Conservation (phyloP, 140 eudicot genomes). For the Flaveria floridana region DNA sequence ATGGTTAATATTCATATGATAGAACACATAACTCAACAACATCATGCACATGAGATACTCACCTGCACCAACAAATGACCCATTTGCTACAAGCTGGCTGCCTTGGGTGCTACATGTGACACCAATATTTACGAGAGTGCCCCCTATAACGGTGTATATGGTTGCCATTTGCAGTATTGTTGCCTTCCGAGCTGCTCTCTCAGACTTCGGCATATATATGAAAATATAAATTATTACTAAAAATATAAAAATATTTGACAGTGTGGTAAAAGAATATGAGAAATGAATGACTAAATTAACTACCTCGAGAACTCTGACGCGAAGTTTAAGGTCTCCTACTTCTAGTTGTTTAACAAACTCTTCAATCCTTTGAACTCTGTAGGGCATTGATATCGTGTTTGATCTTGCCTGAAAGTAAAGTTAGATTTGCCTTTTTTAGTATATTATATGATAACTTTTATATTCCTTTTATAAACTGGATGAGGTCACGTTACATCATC, state of each 20-base stretch:
- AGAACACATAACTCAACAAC: slow-evolving; percentile 7
- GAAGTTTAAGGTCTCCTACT: slow-evolving; percentile 85
- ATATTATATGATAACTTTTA: neutral
- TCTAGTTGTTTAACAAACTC: slow-evolving; percentile 90
- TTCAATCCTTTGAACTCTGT: slow-evolving; percentile 83
- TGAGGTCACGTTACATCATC: slow-evolving; percentile 59
- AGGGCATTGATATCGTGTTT: slow-evolving; percentile 89
- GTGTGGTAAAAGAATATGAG: neutral
- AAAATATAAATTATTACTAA: slow-evolving; percentile 5
- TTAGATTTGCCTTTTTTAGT: slow-evolving; percentile 2
- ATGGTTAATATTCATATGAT: neutral
- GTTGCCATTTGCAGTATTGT: slow-evolving; percentile 96
- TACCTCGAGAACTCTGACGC: slow-evolving; percentile 96
- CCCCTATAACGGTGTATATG: slow-evolving; percentile 76
- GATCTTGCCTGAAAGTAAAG: slow-evolving; percentile 67
- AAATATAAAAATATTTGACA: neutral
- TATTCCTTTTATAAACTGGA: neutral
- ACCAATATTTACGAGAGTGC: slow-evolving; percentile 81
- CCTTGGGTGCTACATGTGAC: slow-evolving; percentile 76
- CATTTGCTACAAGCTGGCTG: slow-evolving; percentile 63
- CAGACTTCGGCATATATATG: slow-evolving; percentile 51
- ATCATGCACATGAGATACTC: slow-evolving; percentile 8
- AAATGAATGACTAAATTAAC: neutral
- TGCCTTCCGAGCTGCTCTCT: slow-evolving; percentile 95
- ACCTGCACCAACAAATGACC: slow-evolving; percentile 89